These are phyloP conservation scores for Mortierella sp. DNA, from an alignment of 371 early-diverging fungal genomes.

Conservation along the genomic window DNA sequence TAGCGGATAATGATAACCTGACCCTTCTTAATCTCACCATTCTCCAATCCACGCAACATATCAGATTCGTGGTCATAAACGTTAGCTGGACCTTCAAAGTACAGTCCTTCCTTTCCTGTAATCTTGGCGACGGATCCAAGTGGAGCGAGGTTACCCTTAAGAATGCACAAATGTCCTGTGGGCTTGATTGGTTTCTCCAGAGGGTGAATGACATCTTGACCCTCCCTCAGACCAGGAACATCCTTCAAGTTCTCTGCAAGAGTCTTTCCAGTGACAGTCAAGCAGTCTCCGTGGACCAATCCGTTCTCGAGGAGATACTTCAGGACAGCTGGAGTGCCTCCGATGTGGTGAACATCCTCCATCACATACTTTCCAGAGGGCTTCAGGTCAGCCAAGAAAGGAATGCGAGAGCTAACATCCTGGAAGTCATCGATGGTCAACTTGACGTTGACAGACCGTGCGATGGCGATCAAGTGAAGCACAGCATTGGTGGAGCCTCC, in stretches of 20 bases:
- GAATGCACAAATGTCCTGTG: constrained; percentile 93
- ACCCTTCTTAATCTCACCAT: constrained; percentile 85
- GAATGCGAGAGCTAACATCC: constrained; percentile 85
- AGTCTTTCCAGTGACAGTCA: constrained; percentile 97
- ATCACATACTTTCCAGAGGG: constrained; percentile 97
- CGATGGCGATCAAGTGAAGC: constrained; percentile 96
- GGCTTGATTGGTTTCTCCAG: constrained; percentile 91
- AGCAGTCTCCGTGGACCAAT: constrained; percentile 83
- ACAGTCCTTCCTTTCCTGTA: constrained; percentile 97
- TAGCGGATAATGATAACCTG: constrained; percentile 92
- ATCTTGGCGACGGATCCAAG: constrained; percentile 98
- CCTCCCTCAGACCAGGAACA: constrained; percentile 76
- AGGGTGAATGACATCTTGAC: constrained; percentile 91
- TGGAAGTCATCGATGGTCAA: constrained; percentile 96
- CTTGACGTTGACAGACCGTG: constrained; percentile 82
- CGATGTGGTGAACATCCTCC: constrained; percentile 91
- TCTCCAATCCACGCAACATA: constrained; percentile 88
- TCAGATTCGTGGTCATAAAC: constrained; percentile 94
- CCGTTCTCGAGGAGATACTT: constrained; percentile 88
- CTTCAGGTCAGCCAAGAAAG: constrained; percentile 97
- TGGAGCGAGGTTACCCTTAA: constrained; percentile 96
- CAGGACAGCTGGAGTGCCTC: constrained; percentile 91
- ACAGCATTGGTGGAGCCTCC: constrained; percentile 98
- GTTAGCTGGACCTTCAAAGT: constrained; percentile 87
- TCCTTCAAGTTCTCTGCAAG: constrained; percentile 87